Conservation (phyloP, 441 rosid genomes). For the Rhodomyrtus psidioides region DNA sequence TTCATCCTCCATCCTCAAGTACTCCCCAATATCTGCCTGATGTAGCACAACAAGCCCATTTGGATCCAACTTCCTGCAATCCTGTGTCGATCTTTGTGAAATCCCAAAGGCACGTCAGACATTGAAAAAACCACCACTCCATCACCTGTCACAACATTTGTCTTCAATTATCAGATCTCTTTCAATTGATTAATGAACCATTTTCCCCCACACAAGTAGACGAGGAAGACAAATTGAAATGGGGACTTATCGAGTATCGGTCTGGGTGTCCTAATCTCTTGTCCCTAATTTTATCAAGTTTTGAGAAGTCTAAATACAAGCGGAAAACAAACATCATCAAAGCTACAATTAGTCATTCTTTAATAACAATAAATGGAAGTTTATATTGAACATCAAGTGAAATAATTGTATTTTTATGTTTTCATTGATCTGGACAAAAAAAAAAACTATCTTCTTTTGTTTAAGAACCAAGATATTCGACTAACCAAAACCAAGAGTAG, state of each 20-base stretch:
- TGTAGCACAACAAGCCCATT: constrained; percentile 86
- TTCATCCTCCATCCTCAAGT: constrained; percentile 89
- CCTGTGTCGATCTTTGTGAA: constrained; percentile 81
- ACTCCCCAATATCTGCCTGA: constrained; percentile 84
- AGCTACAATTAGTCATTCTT: not conserved
- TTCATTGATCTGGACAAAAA: not conserved
- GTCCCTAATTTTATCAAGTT: not conserved
- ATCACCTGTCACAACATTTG: constrained; percentile 24
- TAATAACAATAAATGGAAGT: not conserved
- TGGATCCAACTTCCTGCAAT: constrained; percentile 83
- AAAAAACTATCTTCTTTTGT: not conserved
- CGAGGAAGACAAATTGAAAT: not conserved
- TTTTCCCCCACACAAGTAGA: not conserved
- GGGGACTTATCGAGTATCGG: not conserved
- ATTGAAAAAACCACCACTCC: constrained; percentile 90
- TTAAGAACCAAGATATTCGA: not conserved
- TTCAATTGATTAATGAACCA: not conserved
- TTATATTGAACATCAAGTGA: not conserved
- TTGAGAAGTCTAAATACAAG: not conserved
- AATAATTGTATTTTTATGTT: not conserved
- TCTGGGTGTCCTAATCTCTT: not conserved
- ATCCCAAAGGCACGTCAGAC: constrained; percentile 77
- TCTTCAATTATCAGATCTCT: not conserved
- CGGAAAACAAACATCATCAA: not conserved
- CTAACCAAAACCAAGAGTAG: not conserved